Base-by-base conservation (phyloP, 495 filamentous ascomycete species). In the Penicillium silybi region DNA sequence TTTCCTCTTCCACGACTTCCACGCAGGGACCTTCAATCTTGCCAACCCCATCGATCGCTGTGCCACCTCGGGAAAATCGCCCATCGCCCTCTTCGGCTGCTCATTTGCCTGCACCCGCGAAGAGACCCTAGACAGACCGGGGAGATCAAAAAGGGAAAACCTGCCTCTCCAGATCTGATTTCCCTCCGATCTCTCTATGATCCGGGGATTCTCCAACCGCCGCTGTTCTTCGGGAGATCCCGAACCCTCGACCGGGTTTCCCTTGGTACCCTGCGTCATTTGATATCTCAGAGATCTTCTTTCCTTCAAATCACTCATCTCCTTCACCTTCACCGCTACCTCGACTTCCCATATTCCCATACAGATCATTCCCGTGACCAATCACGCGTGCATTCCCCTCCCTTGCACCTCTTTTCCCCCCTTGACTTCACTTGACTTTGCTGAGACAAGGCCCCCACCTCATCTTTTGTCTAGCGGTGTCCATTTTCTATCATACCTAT, bases 21-120 rank as follows among this genome's bases (percentile, higher is more conserved):
- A 64, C 58, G 54, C 56, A 59, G 56, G 59, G 53, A 57, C 52
- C 56, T 54, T 49, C 47, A 6, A 56, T 48, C 50, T 46, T 37
- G 17, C 46, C 56, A 59, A 50, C 50, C 52, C 50, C 48, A 54
- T 50, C 51, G 55, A 59, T 62, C 61, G 49, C 42, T 50, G 62
- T 65, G n/a, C 29, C 41, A 65, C 59, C 53, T 56, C 56, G 55
- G 58, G 59, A 60, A 59, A 54, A 53, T 62, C 56, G 19, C 40
- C 18, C 39, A 13, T 41, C 25, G 39, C 23, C 43, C 52, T 61
- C 52, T 32, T 17, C 38, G 13, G 19, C n/a, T n/a, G 32, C 50
- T 59, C 37, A 53, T 62, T 61, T 56, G 49, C 52, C 48, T 48
- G 27, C 2, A 32, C 2, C 16, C 23, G 34, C 8, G 38, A 17